phyloP scores from a whole-genome alignment of 345 rosid genomes.

The Eucalyptus tenuipes region DNA sequence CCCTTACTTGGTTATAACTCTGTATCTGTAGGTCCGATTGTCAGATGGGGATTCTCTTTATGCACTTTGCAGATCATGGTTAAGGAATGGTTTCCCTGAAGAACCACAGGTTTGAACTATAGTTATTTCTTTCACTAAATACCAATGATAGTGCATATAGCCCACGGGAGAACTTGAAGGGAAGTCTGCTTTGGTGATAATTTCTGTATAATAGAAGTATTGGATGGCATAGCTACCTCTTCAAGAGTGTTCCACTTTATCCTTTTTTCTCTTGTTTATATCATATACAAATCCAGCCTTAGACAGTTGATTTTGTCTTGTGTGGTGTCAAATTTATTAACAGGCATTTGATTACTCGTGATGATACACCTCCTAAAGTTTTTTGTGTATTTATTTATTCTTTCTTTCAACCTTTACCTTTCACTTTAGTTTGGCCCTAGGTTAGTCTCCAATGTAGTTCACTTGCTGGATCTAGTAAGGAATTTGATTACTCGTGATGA shows the following conservation, averaged over 20 bases:
- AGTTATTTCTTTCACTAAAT: constrained; percentile 11
- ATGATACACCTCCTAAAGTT: background rate
- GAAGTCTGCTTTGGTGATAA: background rate
- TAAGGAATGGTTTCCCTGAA: constrained; percentile 65
- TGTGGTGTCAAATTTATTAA: background rate
- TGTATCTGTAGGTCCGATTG: constrained; percentile 46
- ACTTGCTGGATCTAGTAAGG: background rate
- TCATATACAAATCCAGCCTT: background rate
- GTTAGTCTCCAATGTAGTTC: background rate
- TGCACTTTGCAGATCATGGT: constrained; percentile 85
- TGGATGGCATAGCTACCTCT: background rate
- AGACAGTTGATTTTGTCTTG: background rate
- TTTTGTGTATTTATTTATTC: background rate
- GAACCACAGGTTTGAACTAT: constrained; percentile 47
- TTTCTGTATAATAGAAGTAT: background rate
- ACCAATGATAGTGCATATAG: background rate
- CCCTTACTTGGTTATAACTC: background rate
- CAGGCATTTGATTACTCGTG: background rate
- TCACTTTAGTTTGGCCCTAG: background rate
- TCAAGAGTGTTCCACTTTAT: background rate
- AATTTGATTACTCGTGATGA: background rate
- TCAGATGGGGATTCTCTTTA: constrained; percentile 72
- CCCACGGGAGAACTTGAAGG: background rate
- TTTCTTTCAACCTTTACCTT: background rate
- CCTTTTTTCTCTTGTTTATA: background rate